A percentile compares a stretch with the other conserved stretches of the same genome.
phyloP scores from a whole-genome alignment of 1,284 basidiomycete genomes.

The Pterulicium gracile region DNA sequence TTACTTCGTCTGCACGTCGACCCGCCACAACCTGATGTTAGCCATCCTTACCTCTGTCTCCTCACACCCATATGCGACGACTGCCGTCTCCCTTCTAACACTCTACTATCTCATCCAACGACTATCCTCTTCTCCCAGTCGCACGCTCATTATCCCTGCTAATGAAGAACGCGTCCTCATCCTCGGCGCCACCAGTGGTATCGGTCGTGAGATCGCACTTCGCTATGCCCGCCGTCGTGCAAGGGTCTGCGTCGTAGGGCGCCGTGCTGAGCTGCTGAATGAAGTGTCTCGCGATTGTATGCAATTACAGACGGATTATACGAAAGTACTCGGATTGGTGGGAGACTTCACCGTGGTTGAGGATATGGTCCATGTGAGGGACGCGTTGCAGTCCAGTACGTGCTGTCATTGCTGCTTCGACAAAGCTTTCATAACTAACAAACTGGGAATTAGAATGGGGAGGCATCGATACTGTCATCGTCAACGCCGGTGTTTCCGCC shows the following conservation, averaged over 20 bases:
- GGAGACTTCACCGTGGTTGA: conserved; percentile 62
- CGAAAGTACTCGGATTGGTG: conserved; percentile 28
- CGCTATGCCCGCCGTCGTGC: conserved; percentile 71
- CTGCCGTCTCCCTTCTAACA: no score
- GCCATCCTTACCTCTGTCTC: no score
- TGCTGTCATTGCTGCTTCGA: conserved; percentile 7
- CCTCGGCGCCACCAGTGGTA: conserved; percentile 74
- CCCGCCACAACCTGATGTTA: no score
- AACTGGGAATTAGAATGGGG: conserved; percentile 46
- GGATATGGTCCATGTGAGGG: conserved; percentile 59
- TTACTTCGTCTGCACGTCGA: no score
- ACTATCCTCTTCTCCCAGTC: no score
- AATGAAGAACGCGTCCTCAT: conserved; percentile 63
- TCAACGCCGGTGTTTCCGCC: conserved; percentile 82
- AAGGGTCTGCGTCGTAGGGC: conserved; percentile 66
- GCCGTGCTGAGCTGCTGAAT: conserved; percentile 47
- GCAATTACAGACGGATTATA: conserved; percentile 3
- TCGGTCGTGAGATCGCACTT: conserved; percentile 68
- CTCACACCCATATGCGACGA: no score
- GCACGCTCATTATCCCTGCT: conserved; percentile 17
- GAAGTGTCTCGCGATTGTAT: conserved; percentile 55
- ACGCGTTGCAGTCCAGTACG: conserved; percentile 46
- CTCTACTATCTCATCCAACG: no score
- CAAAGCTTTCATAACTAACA: background rate
- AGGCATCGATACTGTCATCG: conserved; percentile 77